Evolutionary conservation across 805 yeast genomes (phyloP), one percentile per base, ranked within the genome.

Genomic region (Cyberlindnera mrakii): DNA sequence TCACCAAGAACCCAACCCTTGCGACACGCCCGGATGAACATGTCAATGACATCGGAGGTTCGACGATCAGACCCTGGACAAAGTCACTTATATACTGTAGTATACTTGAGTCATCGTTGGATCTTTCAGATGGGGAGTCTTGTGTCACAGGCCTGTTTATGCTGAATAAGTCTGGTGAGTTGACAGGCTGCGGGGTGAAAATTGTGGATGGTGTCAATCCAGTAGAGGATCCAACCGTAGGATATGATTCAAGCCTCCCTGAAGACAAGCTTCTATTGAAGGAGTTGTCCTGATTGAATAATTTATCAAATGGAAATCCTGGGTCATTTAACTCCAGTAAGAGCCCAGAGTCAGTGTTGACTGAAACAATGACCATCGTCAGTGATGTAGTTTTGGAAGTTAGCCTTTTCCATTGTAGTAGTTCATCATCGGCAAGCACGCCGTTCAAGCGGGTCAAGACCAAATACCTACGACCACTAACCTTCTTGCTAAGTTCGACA

Each of bases 361-460:
- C 87, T 9, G 90, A 77, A 8, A 84, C 71, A 11, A 85, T 89
- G 25, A 85, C 77, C 51, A 85, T 62, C 4, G 82, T 78, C 15
- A 85, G 62, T 36, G 74, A 74, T 44, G 70, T 69, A 29, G 69
- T 63, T 43, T 74, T 75, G 36, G 80, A 71, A 11, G 89, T 80
- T 23, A 85, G 63, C 44, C 88, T 64, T 59, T 85, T 81, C 90
- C 93, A 82, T 55, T 83, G 86, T 41, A 83, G 71, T 39, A 85
- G 64, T 57, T 85, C 95, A 59, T 85, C 93, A 60, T 85, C 95
- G 0, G 90, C 88, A 33, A 85, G 75, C 42, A 83, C 76, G 47
- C 85, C 84, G 53, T 80, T 81, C 40, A 84, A 60, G 50, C 95
- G 70, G 0, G 93, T 82, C 38, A 85, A 63, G 2, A 85, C 80